Base-by-base conservation (phyloP, 768 basidiomycete genomes). In the Chalciporus pseudorubinellus region DNA sequence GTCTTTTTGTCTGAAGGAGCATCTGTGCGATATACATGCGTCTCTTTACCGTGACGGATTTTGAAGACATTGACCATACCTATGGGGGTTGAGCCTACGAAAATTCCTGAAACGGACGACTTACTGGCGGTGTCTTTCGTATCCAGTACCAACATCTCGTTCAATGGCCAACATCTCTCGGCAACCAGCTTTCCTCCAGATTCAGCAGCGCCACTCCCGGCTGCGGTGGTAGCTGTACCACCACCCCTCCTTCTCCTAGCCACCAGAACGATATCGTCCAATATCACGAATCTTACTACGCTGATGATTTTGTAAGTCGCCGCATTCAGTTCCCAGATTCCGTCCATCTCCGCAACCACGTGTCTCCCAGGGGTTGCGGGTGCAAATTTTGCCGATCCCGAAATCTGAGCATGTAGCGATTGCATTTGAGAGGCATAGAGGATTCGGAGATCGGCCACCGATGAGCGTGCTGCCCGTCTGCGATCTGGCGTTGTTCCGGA, bases 61-160 rank as follows among this genome's bases (percentile, higher is more conserved):
- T 98, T 98, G 78, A 98, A 89, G 4, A 98, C 95, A 60, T 98
- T 97, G n/a, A 87, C 92, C 77, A 98, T 86, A 44, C 72, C 87
- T 83, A 44, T 16, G 46, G 34, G 45, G 29, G 22, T 41, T 57
- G 39, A 59, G 33, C 52, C 38, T 40, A 41, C 7, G 38, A 44
- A 46, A 39, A 4, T 6, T 45, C 20, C 16, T 49, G 29, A 41
- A 26, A 24, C 41, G 29, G n/a, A 13, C n/a, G 14, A 58, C 85
- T 57, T 51, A 95, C 95, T 87, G 6, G 92, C 79, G 4, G 92
- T 87, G 69, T 98, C 97, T 69, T 98, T 98, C 29, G 95, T 92
- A 67, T 99, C 97, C 18, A 95, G 78, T 0, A 98, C 93, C 33
- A 95, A 72, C 79, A 98, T 92, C 68, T 99, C 97, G 58, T 84